phyloP scores from a whole-genome alignment of 345 rosid species.

The Citrus mangshanensis region DNA sequence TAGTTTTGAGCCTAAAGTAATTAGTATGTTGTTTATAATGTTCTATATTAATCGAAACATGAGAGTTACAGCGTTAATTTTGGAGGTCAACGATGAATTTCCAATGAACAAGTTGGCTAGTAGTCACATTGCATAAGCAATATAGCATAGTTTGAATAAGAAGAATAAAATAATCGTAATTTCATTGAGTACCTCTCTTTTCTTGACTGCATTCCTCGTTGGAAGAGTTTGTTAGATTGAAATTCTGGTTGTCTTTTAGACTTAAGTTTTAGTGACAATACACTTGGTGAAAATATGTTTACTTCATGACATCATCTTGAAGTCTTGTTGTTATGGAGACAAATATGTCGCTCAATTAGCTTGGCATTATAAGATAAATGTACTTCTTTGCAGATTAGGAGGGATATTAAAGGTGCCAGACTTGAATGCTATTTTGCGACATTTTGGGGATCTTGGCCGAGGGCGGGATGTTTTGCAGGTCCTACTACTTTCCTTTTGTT shows the following conservation, averaged over 20 bases:
- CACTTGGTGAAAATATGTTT: background rate
- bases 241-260: background rate
- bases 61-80: background rate
- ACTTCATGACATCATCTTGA: background rate
- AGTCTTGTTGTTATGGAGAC: background rate
- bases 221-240: background rate
- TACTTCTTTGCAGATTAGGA: conserved; percentile 37
- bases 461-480: conserved; percentile 78
- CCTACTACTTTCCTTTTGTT: background rate
- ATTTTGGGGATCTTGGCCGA: conserved; percentile 62
- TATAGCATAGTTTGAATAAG: background rate
- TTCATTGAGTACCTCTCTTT: background rate
- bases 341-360: background rate
- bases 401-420: conserved; percentile 73
- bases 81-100: background rate
- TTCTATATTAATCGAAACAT: background rate
- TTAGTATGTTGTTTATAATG: background rate
- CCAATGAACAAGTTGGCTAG: background rate
- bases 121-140: background rate
- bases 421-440: conserved; percentile 65
- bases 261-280: background rate
- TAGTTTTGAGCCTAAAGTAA: background rate
- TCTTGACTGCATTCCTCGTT: background rate
- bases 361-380: background rate
- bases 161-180: background rate